These are phyloP conservation scores for Coelastrella sp. DNA, from an alignment of 139 green algal genomes.

Conservation along the genomic window DNA sequence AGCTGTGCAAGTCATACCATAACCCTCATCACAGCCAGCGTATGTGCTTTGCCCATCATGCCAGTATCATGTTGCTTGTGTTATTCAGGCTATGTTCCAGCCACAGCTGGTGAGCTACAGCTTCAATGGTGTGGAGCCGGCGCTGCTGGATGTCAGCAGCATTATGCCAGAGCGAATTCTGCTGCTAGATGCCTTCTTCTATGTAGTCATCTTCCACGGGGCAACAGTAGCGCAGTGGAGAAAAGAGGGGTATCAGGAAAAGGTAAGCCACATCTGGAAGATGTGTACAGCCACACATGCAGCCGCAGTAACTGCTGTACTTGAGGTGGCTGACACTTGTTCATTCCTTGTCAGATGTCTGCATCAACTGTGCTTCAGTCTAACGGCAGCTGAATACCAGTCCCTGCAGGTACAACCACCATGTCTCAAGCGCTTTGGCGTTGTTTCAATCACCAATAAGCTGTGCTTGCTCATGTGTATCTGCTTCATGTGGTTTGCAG, in stretches of 20 bases:
- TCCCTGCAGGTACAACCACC: too few relatives aligned
- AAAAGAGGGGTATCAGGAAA: conserved; percentile 81
- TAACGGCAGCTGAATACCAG: too few relatives aligned
- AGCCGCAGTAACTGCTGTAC: too few relatives aligned
- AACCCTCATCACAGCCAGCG: too few relatives aligned
- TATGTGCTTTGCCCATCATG: too few relatives aligned
- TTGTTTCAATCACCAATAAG: too few relatives aligned
- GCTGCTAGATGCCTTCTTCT: conserved; percentile 98
- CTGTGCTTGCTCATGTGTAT: neutral
- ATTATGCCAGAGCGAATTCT: conserved; percentile 95
- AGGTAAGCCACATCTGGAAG: conserved; percentile 24
- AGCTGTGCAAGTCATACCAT: too few relatives aligned
- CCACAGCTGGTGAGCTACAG: conserved; percentile 90
- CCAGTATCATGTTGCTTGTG: neutral
- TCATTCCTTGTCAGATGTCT: too few relatives aligned
- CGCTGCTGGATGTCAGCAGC: conserved; percentile 96
- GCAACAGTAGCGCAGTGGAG: conserved; percentile 92
- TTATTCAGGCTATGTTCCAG: conserved; percentile 90
- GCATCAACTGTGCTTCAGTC: too few relatives aligned
- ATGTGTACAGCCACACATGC: too few relatives aligned
- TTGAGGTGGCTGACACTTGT: too few relatives aligned
- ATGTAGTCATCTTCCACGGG: conserved; percentile 95
- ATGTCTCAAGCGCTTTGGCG: too few relatives aligned
- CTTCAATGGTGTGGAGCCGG: conserved; percentile 86
- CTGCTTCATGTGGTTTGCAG: conserved; percentile 57